Conservation (phyloP, 352 stramenopile genomes). For the Phytophthora hybrid region DNA sequence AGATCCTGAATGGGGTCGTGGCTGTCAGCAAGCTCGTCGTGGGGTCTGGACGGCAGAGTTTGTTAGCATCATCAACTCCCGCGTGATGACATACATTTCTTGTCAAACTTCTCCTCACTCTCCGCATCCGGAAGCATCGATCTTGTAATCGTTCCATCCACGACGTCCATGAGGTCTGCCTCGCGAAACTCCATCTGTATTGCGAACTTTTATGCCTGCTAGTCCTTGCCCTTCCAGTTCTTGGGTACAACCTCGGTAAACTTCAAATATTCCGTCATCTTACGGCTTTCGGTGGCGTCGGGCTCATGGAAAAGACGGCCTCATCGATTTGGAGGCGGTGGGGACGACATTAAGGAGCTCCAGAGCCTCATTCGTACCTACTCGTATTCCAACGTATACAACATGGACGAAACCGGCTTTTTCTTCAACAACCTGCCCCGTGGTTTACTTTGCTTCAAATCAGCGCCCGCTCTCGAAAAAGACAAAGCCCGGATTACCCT, state of each 20-base stretch:
- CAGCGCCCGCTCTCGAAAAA: background rate
- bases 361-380: background rate
- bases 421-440: background rate
- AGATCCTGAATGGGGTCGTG: too few relatives aligned
- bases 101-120: background rate
- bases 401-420: background rate
- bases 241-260: background rate
- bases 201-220: background rate
- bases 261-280: background rate
- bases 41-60: too few relatives aligned
- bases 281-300: background rate
- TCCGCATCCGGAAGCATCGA: background rate
- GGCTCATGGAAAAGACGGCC: background rate
- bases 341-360: background rate
- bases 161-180: background rate
- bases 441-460: background rate
- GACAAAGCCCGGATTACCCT: background rate
- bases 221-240: background rate
- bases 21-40: too few relatives aligned
- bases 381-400: conserved; percentile 1
- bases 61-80: too few relatives aligned
- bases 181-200: background rate
- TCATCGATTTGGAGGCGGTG: background rate
- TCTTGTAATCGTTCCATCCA: background rate
- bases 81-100: too few relatives aligned